Evolutionary conservation across 2,329 filamentous ascomycete genomes (phyloP).

Genomic region (Ophiosphaerella narmari): DNA sequence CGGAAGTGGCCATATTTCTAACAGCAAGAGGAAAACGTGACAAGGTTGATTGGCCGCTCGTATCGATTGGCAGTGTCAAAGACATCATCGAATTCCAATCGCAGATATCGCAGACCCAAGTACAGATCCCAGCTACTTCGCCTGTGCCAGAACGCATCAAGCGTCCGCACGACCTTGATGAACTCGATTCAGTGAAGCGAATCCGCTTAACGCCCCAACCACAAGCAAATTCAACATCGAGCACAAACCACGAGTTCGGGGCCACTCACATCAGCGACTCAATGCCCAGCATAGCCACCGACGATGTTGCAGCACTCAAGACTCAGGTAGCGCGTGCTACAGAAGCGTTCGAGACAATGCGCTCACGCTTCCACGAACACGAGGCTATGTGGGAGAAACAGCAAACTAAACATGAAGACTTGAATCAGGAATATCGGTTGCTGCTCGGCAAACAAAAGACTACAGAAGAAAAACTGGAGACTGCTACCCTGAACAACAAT

Average conservation of each 20-base stretch:
- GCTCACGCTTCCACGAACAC: slow-evolving; percentile 18
- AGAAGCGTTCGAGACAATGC: slow-evolving; percentile 10
- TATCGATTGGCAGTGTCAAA: slow-evolving; percentile 38
- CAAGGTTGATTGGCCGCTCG: slow-evolving; percentile 29
- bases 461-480: slow-evolving; percentile 20
- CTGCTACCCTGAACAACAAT: slow-evolving; percentile 14
- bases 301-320: slow-evolving; percentile 11
- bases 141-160: slow-evolving; percentile 29
- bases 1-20: slow-evolving; percentile 33
- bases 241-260: slow-evolving; percentile 23
- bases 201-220: slow-evolving; percentile 42
- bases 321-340: slow-evolving; percentile 10
- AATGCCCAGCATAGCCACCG: slow-evolving; percentile 33
- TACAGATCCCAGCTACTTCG: slow-evolving; percentile 18
- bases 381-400: slow-evolving; percentile 26
- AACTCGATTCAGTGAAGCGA: slow-evolving; percentile 36
- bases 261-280: slow-evolving; percentile 51
- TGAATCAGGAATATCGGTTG: slow-evolving; percentile 19
- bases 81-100: slow-evolving; percentile 35
- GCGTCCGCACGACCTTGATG: slow-evolving; percentile 33
- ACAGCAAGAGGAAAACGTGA: slow-evolving; percentile 7
- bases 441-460: slow-evolving; percentile 23
- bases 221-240: slow-evolving; percentile 4
- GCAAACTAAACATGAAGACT: slow-evolving; percentile 34
- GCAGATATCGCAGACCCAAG: slow-evolving; percentile 25